Percentiles rank a stretch among this genome's conserved stretches.
These are phyloP conservation scores for Inonotus obliquus DNA, from an alignment of 1,284 basidiomycete species.

Conservation along the genomic window DNA sequence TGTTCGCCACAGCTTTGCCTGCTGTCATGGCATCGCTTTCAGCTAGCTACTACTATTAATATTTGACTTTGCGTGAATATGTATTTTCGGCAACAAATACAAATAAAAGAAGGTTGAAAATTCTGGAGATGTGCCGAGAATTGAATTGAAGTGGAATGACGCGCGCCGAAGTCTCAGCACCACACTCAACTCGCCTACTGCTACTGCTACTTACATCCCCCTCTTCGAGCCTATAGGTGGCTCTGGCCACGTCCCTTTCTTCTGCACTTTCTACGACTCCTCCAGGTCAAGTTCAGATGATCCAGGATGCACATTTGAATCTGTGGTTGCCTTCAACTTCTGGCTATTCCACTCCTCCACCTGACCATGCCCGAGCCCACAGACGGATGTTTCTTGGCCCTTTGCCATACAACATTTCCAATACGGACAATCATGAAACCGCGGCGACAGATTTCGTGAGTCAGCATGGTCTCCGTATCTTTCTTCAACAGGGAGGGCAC, in stretches of 20 bases:
- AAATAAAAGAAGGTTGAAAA: too few relatives aligned
- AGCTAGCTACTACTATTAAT: too few relatives aligned
- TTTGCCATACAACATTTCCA: conserved; percentile 44
- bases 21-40: too few relatives aligned
- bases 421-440: conserved; percentile 32
- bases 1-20: too few relatives aligned
- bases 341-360: conserved; percentile 1
- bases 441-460: conserved; percentile 38
- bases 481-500: conserved; percentile 55
- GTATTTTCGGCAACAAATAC: too few relatives aligned
- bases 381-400: conserved; percentile 45
- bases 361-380: conserved; percentile 22
- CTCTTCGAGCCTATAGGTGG: neutral
- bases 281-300: neutral
- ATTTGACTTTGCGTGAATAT: too few relatives aligned
- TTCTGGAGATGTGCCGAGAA: neutral
- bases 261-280: neutral
- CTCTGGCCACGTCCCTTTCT: neutral
- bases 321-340: neutral
- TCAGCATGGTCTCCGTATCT: conserved; percentile 57
- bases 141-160: neutral
- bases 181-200: neutral
- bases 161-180: neutral
- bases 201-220: neutral
- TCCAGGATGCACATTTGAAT: neutral